These are phyloP conservation scores for Phytophthora melonis DNA, from an alignment of 352 stramenopile genomes.

Conservation along the genomic window DNA sequence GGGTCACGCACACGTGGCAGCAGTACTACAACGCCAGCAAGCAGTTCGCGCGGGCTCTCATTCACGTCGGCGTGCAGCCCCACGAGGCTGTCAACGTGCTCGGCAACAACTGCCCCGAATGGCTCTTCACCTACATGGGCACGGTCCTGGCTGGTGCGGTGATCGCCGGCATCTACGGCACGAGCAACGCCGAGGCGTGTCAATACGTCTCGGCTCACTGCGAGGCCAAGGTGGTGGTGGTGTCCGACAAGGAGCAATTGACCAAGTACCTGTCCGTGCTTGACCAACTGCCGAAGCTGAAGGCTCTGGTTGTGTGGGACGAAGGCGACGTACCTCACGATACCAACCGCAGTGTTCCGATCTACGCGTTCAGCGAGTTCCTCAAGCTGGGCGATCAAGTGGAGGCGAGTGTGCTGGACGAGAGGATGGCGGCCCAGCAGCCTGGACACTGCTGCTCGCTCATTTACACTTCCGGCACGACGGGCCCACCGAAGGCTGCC, in stretches of 20 bases:
- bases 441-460: constrained; percentile 81
- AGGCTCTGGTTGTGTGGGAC: constrained; percentile 83
- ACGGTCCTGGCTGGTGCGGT: constrained; percentile 83
- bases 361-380: constrained; percentile 75
- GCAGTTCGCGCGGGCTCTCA: constrained; percentile 78
- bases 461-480: constrained; percentile 93
- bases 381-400: constrained; percentile 58
- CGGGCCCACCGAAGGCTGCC: constrained; percentile 69
- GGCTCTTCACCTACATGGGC: constrained; percentile 85
- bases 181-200: constrained; percentile 77
- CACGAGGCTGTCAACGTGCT: constrained; percentile 86
- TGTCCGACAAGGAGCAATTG: constrained; percentile 72
- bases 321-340: constrained; percentile 40
- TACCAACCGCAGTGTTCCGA: constrained; percentile 47
- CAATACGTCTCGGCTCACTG: constrained; percentile 85
- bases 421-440: constrained; percentile 54
- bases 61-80: constrained; percentile 67
- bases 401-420: constrained; percentile 39
- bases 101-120: constrained; percentile 88
- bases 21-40: constrained; percentile 80
- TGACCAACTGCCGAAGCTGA: constrained; percentile 74
- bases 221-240: constrained; percentile 76
- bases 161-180: constrained; percentile 87
- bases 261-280: constrained; percentile 80
- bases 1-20: constrained; percentile 68